Evolutionary conservation across 352 stramenopile species (phyloP).

Genomic region (Phytopythium ostracodes): DNA sequence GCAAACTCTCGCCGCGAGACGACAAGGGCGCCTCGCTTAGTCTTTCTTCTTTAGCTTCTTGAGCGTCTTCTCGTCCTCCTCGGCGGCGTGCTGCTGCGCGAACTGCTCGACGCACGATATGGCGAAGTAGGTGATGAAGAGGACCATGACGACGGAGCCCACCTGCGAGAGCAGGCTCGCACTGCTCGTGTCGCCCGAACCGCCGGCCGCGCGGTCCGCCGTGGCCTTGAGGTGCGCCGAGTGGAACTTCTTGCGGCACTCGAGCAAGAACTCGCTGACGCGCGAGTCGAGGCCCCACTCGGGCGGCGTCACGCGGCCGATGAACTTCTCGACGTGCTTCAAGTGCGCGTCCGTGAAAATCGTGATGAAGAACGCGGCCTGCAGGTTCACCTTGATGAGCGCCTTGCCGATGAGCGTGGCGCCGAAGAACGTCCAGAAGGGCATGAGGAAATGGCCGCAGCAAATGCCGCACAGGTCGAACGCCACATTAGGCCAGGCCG

Average conservation of each 20-base stretch:
- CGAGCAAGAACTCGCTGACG: conserved; percentile 83
- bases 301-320: conserved; percentile 66
- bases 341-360: conserved; percentile 88
- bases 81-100: conserved; percentile 84
- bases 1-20: background rate
- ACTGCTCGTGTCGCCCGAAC: conserved; percentile 31
- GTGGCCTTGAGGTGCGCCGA: conserved; percentile 55
- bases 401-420: conserved; percentile 93
- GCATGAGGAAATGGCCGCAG: conserved; percentile 93
- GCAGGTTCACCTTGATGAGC: conserved; percentile 90
- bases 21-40: background rate
- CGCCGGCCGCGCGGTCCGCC: conserved; percentile 39
- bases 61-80: conserved; percentile 85
- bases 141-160: conserved; percentile 79
- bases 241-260: conserved; percentile 87
- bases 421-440: conserved; percentile 95
- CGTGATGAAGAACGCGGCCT: conserved; percentile 89
- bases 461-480: conserved; percentile 95
- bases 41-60: conserved; percentile 55
- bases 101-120: conserved; percentile 91
- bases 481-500: conserved; percentile 92
- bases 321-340: conserved; percentile 82
- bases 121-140: conserved; percentile 88
- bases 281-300: conserved; percentile 73
- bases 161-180: conserved; percentile 75